phyloP scores from a whole-genome alignment of 2,329 filamentous ascomycete species.

The Hymenoscyphus albidus region DNA sequence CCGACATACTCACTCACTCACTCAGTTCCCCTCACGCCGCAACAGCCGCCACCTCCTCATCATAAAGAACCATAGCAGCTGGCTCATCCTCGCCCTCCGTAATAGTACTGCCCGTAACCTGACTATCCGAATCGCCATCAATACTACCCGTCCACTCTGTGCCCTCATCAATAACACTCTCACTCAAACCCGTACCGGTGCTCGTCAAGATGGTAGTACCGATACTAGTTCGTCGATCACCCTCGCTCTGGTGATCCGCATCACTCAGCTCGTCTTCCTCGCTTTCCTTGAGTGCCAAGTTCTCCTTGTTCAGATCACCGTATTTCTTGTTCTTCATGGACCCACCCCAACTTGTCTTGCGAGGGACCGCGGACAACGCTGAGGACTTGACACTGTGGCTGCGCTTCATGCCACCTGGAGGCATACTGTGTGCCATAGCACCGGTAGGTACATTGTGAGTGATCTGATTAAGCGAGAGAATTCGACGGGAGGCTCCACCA shows the following conservation, averaged over 20 bases:
- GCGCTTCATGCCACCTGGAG: constrained; percentile 58
- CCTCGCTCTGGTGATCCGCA: constrained; percentile 25
- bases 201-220: constrained; percentile 31
- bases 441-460: constrained; percentile 63
- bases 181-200: constrained; percentile 26
- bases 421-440: constrained; percentile 63
- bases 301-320: constrained; percentile 59
- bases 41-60: constrained; percentile 22
- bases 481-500: constrained; percentile 64
- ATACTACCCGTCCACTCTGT: constrained; percentile 33
- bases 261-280: constrained; percentile 44
- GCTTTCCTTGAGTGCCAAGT: constrained; percentile 58
- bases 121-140: constrained; percentile 21
- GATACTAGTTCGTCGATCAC: constrained; percentile 32
- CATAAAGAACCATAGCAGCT: constrained; percentile 25
- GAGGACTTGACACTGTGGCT: constrained; percentile 74
- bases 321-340: constrained; percentile 41
- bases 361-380: constrained; percentile 44
- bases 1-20: background rate
- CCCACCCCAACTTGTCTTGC: constrained; percentile 66
- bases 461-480: constrained; percentile 88
- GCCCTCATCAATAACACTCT: constrained; percentile 31
- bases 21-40: background rate
- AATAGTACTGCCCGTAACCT: background rate
- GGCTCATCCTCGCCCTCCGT: constrained; percentile 8